These are phyloP conservation scores for Trichoderma afroharzianum DNA, from an alignment of 2,329 filamentous ascomycete species.

Conservation along the genomic window DNA sequence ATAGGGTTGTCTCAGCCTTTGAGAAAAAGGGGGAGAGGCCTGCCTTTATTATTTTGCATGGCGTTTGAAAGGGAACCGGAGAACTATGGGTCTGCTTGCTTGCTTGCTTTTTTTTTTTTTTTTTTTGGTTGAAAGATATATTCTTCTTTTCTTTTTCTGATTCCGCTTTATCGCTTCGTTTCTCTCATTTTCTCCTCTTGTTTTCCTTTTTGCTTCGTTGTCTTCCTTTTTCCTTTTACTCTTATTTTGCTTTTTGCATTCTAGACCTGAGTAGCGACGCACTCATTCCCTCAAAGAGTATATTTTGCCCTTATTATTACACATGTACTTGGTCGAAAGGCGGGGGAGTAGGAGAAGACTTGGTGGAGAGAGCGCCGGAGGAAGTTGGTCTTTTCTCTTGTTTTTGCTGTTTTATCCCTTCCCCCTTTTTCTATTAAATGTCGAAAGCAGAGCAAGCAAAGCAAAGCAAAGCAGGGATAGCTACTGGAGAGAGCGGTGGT, in stretches of 20 bases:
- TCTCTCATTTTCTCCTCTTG: conserved; percentile 21
- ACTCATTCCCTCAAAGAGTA: conserved; percentile 27
- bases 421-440: neutral
- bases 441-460: neutral
- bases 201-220: conserved; percentile 21
- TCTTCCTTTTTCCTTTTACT: conserved; percentile 18
- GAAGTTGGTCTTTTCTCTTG: neutral
- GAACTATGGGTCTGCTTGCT: conserved; percentile 22
- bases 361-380: neutral
- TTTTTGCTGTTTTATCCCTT: neutral
- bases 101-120: no score
- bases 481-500: neutral
- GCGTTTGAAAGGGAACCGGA: conserved; percentile 30
- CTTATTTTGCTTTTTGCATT: conserved; percentile 24
- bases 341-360: neutral
- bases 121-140: conserved; percentile 19
- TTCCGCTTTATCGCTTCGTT: conserved; percentile 19
- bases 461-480: neutral
- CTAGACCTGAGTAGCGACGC: conserved; percentile 31
- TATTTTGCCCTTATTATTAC: conserved; percentile 13
- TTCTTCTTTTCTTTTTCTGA: conserved; percentile 23
- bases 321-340: neutral
- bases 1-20: conserved; percentile 21
- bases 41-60: conserved; percentile 29
- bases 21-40: conserved; percentile 18